Base-by-base conservation (phyloP, 2,329 filamentous ascomycete genomes). In the Pseudogymnoascus sp. region DNA sequence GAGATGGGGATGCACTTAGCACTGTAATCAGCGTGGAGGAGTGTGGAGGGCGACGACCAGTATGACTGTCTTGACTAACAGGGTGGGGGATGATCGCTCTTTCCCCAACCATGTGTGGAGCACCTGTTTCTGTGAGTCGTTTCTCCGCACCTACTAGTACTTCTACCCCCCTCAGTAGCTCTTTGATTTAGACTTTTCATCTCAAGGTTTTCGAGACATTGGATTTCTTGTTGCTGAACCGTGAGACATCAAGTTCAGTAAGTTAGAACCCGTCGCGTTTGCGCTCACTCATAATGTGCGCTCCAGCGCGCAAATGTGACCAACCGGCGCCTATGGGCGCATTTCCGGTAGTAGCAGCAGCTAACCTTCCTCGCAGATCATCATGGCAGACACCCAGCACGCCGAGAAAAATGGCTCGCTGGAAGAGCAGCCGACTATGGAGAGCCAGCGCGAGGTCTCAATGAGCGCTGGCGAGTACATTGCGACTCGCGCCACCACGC, bases 401-500 rank as follows among this genome's bases (percentile, higher is more conserved):
- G n/a, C 28, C 50, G 50, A 33, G 10, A 56, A 21, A 16, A 33
- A 33, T 56, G 50, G 50, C 50, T 56, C 50, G 10, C 50, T 56
- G 50, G 50, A 56, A 6, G 50, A 56, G 50, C 50, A 56, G 16
- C 50, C 50, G 11, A 56, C 50, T 12, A 5, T 56, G 21, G 50
- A 56, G 28, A 56, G 50, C 16, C 50, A 18, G n/a, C 28, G 50
- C 28, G 25, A 56, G 12, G 50, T 56, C 50, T 12, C 28, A 33
- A 66, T 66, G 63, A 66, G 64, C 11, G 44, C 64, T 1, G 69
- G 76, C 23, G 70, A 73, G 50, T 86, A 85, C 70, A 59, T 79
- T 12, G 69, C 71, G 4, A 83, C 84, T 65, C 82, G 84, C 62
- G 66, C 86, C 68, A 76, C 77, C 10, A 77, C 80, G 14, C 77